Evolutionary conservation across 2,329 filamentous ascomycete species (phyloP).

Genomic region (Ploettnerulaceae sp.): DNA sequence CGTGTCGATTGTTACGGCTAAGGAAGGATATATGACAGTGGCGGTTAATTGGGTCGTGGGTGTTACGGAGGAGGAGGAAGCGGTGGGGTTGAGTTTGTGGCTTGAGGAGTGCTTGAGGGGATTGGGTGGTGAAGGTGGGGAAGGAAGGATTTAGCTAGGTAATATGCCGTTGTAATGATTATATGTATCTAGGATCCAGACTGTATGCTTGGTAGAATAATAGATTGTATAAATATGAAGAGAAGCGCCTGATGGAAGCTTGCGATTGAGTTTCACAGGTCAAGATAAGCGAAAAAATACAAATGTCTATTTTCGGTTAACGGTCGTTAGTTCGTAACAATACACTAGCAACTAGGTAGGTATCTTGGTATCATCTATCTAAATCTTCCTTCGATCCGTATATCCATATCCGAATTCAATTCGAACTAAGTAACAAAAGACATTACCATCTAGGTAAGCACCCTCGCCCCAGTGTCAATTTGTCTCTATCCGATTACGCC

Average conservation of each 20-base stretch:
- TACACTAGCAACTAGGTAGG: neutral
- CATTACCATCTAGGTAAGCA: slow-evolving; percentile 12
- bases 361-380: slow-evolving; percentile 8
- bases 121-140: slow-evolving; percentile 1
- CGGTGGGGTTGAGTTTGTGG: neutral
- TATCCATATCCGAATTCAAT: too few species aligned
- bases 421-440: slow-evolving; percentile 3
- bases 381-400: too few species aligned
- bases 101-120: slow-evolving; percentile 9
- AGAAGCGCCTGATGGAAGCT: neutral
- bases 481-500: slow-evolving; percentile 2
- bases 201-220: neutral
- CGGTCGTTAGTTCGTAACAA: slow-evolving; percentile 8
- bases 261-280: too few species aligned
- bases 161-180: neutral
- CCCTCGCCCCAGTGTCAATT: neutral
- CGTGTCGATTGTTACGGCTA: slow-evolving; percentile 17
- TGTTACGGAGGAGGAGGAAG: slow-evolving; percentile 18
- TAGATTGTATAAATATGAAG: neutral
- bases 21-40: slow-evolving; percentile 20
- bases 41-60: slow-evolving; percentile 13
- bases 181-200: neutral
- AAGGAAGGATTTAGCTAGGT: neutral
- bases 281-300: neutral
- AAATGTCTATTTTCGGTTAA: neutral